Conservation (phyloP, 1,139 yeast species). For the Hansenula sp. region DNA sequence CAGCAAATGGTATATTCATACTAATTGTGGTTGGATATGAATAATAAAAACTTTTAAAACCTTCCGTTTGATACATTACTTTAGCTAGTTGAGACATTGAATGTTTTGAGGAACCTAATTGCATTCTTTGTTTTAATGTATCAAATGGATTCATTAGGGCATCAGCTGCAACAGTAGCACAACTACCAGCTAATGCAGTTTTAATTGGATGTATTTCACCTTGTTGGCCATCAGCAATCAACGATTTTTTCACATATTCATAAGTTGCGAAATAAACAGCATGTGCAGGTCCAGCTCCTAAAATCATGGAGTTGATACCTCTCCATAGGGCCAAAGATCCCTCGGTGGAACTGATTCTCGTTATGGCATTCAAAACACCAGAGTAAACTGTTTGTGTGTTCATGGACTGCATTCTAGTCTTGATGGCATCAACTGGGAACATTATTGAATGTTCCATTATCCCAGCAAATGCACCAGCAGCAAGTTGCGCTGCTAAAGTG, state of each 20-base stretch:
- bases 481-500: slow-evolving; percentile 73
- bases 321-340: slow-evolving; percentile 91
- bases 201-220: slow-evolving; percentile 74
- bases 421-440: slow-evolving; percentile 94
- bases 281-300: slow-evolving; percentile 99
- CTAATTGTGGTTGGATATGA: slow-evolving; percentile 94
- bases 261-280: slow-evolving; percentile 97
- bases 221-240: slow-evolving; percentile 30
- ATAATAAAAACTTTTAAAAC: slow-evolving; percentile 78
- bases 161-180: slow-evolving; percentile 90
- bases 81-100: slow-evolving; percentile 19
- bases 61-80: slow-evolving; percentile 67
- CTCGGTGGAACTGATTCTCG: slow-evolving; percentile 79
- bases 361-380: slow-evolving; percentile 46
- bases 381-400: slow-evolving; percentile 34
- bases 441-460: slow-evolving; percentile 97
- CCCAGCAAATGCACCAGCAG: slow-evolving; percentile 97
- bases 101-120: slow-evolving; percentile 32
- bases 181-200: slow-evolving; percentile 88
- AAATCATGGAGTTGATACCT: slow-evolving; percentile 87
- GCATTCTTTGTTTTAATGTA: slow-evolving; percentile 88
- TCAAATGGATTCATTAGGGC: slow-evolving; percentile 98
- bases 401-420: slow-evolving; percentile 91
- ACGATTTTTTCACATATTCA: slow-evolving; percentile 72
- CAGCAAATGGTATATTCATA: slow-evolving; percentile 95